A percentile compares a stretch with the other conserved stretches of the same genome.
Conservation (phyloP, 768 basidiomycete genomes). For the Aureoboletus auriporus region DNA sequence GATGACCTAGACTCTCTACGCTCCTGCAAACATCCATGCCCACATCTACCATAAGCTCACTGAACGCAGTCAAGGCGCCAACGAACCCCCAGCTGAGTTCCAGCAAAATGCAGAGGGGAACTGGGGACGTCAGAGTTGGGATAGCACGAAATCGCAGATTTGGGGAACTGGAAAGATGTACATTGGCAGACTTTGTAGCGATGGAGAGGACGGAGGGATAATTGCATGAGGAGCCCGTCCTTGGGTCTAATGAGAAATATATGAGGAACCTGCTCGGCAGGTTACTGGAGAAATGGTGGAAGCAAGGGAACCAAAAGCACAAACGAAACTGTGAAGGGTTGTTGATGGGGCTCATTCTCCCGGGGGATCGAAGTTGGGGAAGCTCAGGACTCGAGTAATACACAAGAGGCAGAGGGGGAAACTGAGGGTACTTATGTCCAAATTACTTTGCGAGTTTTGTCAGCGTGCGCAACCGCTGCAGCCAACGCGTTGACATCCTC, state of each 20-base stretch:
- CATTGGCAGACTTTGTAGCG: constrained; percentile 68
- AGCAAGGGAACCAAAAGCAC: constrained; percentile 27
- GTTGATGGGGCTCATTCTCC: constrained; percentile 40
- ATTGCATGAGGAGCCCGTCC: constrained; percentile 73
- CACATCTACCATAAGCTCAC: constrained; percentile 69
- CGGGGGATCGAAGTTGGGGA: constrained; percentile 45
- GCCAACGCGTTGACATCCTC: too few relatives aligned
- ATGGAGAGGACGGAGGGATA: constrained; percentile 83
- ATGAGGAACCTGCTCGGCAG: constrained; percentile 39
- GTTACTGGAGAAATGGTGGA: constrained; percentile 34
- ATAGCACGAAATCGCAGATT: constrained; percentile 80
- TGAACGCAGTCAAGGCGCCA: constrained; percentile 77
- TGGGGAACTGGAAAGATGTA: constrained; percentile 71
- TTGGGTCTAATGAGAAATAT: constrained; percentile 60
- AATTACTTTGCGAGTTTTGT: too few relatives aligned
- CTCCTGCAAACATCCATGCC: constrained; percentile 80
- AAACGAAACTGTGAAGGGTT: constrained; percentile 32
- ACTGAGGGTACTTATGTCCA: too few relatives aligned
- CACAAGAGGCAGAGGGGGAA: too few relatives aligned
- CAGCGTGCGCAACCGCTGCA: too few relatives aligned
- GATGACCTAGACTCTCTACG: constrained; percentile 78
- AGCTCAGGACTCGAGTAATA: constrained; percentile 72
- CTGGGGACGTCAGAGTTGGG: constrained; percentile 71
- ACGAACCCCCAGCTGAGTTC: constrained; percentile 87
- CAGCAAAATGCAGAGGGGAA: constrained; percentile 79